These are phyloP conservation scores for sunflower (Helianthus annuus) DNA, from an alignment of 129 eudicot species.

Conservation along the genomic window DNA sequence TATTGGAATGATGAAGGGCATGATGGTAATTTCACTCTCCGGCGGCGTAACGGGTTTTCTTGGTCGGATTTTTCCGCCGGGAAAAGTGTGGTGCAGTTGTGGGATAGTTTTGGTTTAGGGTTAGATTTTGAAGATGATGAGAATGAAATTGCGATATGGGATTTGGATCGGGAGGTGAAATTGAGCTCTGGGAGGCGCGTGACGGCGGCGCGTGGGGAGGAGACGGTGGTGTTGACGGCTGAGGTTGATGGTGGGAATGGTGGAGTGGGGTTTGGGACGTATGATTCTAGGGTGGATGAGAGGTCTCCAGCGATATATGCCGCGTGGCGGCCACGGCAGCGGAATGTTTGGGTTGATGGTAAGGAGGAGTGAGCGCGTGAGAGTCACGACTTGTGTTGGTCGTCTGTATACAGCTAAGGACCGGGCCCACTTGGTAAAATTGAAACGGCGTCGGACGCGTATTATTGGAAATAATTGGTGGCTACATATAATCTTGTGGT, in stretches of 20 bases:
- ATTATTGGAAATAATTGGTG: conserved; percentile 31
- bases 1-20: conserved; percentile 9
- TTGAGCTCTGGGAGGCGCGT: conserved; percentile 31
- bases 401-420: conserved; percentile 6
- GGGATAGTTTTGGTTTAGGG: conserved; percentile 78
- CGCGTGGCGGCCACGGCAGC: conserved; percentile 52
- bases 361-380: conserved; percentile 36
- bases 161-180: conserved; percentile 35
- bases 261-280: conserved; percentile 46
- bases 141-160: conserved; percentile 49
- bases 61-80: conserved; percentile 75
- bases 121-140: conserved; percentile 62
- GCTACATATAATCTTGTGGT: conserved; percentile 4
- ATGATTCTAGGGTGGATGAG: conserved; percentile 48
- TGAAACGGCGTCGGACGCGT: conserved; percentile 21
- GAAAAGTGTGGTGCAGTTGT: conserved; percentile 74
- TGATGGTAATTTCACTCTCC: conserved; percentile 44
- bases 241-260: conserved; percentile 26
- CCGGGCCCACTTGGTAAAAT: conserved; percentile 9
- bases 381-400: not conserved
- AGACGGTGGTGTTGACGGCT: conserved; percentile 41
- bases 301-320: conserved; percentile 52
- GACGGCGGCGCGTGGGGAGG: conserved; percentile 26
- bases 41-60: conserved; percentile 44
- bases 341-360: conserved; percentile 28